Evolutionary conservation across 345 rosid species (phyloP).

Genomic region (Rhizophora mangle): DNA sequence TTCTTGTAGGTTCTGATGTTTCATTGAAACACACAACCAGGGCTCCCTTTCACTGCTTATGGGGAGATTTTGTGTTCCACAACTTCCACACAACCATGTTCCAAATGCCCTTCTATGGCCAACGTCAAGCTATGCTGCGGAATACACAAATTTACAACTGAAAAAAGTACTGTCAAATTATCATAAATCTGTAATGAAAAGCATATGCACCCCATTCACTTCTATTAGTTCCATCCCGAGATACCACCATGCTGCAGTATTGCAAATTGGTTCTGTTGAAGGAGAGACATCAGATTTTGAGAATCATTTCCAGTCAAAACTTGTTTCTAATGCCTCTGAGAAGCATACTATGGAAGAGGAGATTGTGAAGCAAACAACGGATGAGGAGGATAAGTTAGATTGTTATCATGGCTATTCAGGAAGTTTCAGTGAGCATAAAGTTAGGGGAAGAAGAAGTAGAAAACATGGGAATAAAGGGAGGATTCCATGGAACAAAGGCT

Average conservation of each 20-base stretch:
- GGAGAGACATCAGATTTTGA: conserved; percentile 18
- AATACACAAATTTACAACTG: conserved; percentile 29
- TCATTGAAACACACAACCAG: background rate
- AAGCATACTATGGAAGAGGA: conserved; percentile 11
- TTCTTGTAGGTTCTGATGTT: background rate
- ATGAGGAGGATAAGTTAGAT: conserved; percentile 18
- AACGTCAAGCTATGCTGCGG: conserved; percentile 13
- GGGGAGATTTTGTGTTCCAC: conserved; percentile 37
- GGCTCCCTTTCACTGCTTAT: conserved; percentile 2
- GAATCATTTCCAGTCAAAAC: conserved; percentile 19
- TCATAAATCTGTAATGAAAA: conserved; percentile 21
- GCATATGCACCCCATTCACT: conserved; percentile 17
- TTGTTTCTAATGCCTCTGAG: conserved; percentile 14
- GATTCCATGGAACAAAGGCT: conserved; percentile 87
- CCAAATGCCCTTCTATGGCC: conserved; percentile 21
- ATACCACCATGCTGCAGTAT: conserved; percentile 22
- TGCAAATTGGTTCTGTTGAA: conserved; percentile 20
- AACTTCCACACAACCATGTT: conserved; percentile 19
- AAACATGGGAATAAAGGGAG: conserved; percentile 75
- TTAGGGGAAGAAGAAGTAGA: conserved; percentile 54
- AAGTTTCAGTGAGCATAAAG: conserved; percentile 22
- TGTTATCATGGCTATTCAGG: conserved; percentile 3
- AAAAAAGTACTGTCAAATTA: conserved; percentile 17
- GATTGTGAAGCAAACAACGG: too few relatives aligned
- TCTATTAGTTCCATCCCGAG: conserved; percentile 23